Conservation (phyloP, 1,139 yeast genomes). For the Wickerhamomyces sp. region DNA sequence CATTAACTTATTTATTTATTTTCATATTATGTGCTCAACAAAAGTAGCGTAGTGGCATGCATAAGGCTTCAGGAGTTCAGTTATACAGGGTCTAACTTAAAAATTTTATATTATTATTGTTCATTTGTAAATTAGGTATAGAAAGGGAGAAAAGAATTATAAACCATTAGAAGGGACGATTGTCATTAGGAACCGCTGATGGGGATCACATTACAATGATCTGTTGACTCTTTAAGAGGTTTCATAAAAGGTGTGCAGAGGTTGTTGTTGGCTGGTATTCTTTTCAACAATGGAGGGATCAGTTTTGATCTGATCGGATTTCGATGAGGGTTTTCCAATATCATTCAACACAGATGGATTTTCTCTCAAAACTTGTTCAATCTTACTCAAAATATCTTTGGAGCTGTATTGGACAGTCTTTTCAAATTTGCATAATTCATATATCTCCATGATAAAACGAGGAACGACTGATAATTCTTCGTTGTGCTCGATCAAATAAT, state of each 20-base stretch:
- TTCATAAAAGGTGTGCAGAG: constrained; percentile 14
- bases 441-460: constrained; percentile 34
- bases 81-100: no score
- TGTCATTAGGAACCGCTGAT: no score
- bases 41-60: no score
- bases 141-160: no score
- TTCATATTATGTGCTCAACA: no score
- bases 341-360: constrained; percentile 11
- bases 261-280: constrained; percentile 7
- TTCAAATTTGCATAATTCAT: constrained; percentile 16
- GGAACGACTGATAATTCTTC: constrained; percentile 82
- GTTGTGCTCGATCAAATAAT: constrained; percentile 76
- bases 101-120: no score
- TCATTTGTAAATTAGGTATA: no score
- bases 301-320: background rate
- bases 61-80: no score
- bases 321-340: constrained; percentile 5
- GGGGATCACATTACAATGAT: no score
- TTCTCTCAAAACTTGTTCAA: constrained; percentile 16
- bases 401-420: constrained; percentile 15
- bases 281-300: constrained; percentile 13
- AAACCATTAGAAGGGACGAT: no score
- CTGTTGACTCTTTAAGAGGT: background rate
- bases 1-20: no score
- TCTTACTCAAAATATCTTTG: constrained; percentile 21